Evolutionary conservation across 805 yeast genomes (phyloP), one percentile per base, ranked within the genome.

Genomic region (Saturnispora besseyi): DNA sequence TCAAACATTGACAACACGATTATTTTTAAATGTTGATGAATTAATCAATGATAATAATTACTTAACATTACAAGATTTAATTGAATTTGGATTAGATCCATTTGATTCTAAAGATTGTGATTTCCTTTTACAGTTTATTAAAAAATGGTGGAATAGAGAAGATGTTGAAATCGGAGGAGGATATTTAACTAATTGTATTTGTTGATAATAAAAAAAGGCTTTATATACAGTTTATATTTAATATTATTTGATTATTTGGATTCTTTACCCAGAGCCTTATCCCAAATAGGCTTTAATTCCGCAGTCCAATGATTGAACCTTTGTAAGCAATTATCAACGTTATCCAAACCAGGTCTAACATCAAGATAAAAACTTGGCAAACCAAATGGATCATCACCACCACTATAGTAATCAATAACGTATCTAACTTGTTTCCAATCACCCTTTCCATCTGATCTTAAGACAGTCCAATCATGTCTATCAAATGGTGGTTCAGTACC

Each of bases 381-480:
- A 3, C 96, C 96, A 40, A 85, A 80, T 18, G 76, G 81, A 58
- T 84, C 96, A 57, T 89, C 96, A 5, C 96, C 96, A 3, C 96
- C 96, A n/a, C 55, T 43, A 64, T 93, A 93, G 65, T 91, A 93
- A 65, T 93, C 99, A 59, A 93, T 89, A 30, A 93, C 95, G 59
- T 93, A 93, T 54, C 99, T 76, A 21, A 93, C 89, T 57, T 81
- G 70, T 46, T 74, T 70, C 86, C 90, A 85, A 18, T 70, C 73
- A 15, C 72, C 64, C 15, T 61, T 42, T 3, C 78, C 79, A 46
- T 65, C 67, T 11, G 79, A 73, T 60, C 99, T 76, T 57, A 91
- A 72, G 5, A 93, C 96, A 3, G 95, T 85, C 99, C 99, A 93
- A 69, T 93, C 99, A 61, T 93, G 99, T 65, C 99, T 81, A 66